Evolutionary conservation across 1,284 basidiomycete genomes (phyloP), one percentile per base, ranked within the genome.

Genomic region (Ceratobasidium papillatum): DNA sequence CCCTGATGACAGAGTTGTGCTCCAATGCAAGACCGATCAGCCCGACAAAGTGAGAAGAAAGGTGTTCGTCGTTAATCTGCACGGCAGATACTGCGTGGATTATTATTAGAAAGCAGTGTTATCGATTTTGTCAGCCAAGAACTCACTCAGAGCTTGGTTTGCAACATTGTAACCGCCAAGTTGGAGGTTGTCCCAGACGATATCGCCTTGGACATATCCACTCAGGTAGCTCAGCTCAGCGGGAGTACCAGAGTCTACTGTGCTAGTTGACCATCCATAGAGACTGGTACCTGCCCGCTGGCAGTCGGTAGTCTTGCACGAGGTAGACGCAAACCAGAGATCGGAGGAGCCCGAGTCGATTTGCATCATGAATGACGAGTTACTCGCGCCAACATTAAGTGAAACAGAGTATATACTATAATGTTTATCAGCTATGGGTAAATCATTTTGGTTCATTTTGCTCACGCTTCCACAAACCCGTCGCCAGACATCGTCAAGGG

Each of bases 21-120:
- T 74, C 71, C 14, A 69, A 63, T 19, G 69, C 76, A 17, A 77
- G 75, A 25, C 75, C 76, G 25, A 77, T 34, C 17, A 76, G 68
- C 19, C 76, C 76, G 47, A 64, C 63, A 62, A 76, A 77, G 25
- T 75, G 71, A 19, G 62, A 66, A 34, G 75, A 62, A 32, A 77
- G 75, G 5, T 43, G 63, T 41, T 77, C 76, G 51, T 77, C 69
- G 17, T 76, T 30, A 19, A 77, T 41, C 11, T 69, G 43, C 2
- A 73, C 41, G 12, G 71, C 76, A 17, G 75, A 59, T 36, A 64
- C 76, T 75, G 61, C 22, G 34, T 58, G 36, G 43, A 54, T 25
- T 34, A 45, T 41, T 19, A 47, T 36, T 22, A 43, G 36, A 2
- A 1, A 47, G n/a, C 41, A 59, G 7, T n/a, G 22, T 36, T 17